Percentiles rank a stretch among this genome's conserved stretches.
Conservation (phyloP, 2,329 filamentous ascomycete genomes). For the Fusarium irregulare region DNA sequence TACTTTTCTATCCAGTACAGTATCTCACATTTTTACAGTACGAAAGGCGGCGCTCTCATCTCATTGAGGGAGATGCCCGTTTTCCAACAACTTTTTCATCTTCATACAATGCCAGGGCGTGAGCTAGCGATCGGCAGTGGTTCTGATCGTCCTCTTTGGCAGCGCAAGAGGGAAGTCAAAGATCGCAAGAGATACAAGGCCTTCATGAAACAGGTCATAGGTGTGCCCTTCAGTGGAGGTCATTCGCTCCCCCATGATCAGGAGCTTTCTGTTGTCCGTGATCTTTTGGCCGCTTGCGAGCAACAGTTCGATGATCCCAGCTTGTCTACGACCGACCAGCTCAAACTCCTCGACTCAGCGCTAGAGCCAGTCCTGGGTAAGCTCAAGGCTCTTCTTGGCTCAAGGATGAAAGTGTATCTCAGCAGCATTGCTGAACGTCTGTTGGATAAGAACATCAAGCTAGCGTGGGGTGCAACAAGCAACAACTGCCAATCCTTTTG, state of each 20-base stretch:
- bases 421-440: slow-evolving; percentile 47
- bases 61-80: slow-evolving; percentile 41
- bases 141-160: slow-evolving; percentile 21
- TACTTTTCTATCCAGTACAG: no score
- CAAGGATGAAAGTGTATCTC: slow-evolving; percentile 48
- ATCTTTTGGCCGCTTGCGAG: slow-evolving; percentile 43
- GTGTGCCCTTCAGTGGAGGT: slow-evolving; percentile 50
- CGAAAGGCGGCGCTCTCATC: slow-evolving; percentile 43
- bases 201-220: slow-evolving; percentile 56
- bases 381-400: slow-evolving; percentile 43
- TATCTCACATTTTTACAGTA: slow-evolving; percentile 28
- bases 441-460: slow-evolving; percentile 40
- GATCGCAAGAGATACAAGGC: slow-evolving; percentile 51
- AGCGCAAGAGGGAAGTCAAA: slow-evolving; percentile 15
- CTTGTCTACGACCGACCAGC: slow-evolving; percentile 22
- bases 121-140: slow-evolving; percentile 31
- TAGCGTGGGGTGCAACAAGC: slow-evolving; percentile 48
- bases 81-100: slow-evolving; percentile 37
- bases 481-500: slow-evolving; percentile 57
- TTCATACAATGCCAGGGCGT: slow-evolving; percentile 35
- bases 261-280: slow-evolving; percentile 47
- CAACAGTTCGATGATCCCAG: slow-evolving; percentile 39
- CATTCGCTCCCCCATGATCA: slow-evolving; percentile 38
- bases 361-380: slow-evolving; percentile 28
- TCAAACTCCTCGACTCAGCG: slow-evolving; percentile 18